phyloP scores from a whole-genome alignment of 176 grass and related monocot genomes.

The Aegilops tauschii region DNA sequence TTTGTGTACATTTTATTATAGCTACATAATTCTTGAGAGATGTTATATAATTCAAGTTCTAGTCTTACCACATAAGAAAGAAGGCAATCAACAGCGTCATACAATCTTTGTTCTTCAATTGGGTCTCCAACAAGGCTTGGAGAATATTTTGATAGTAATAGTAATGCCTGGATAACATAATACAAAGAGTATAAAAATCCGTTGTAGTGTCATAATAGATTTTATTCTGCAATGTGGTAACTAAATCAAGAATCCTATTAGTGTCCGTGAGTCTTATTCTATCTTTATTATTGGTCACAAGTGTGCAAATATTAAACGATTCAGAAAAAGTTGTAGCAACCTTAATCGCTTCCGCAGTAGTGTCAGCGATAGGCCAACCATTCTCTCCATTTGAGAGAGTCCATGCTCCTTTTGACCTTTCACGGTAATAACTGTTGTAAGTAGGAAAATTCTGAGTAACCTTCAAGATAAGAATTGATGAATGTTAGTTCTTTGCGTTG shows the following conservation, averaged over 20 bases:
- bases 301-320: background rate
- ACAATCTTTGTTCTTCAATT: constrained; percentile 12
- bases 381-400: constrained; percentile 24
- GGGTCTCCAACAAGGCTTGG: constrained; percentile 1
- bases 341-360: constrained; percentile 37
- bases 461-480: constrained; percentile 1
- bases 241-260: background rate
- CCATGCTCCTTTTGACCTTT: constrained; percentile 38
- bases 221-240: background rate
- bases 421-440: constrained; percentile 24
- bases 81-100: constrained; percentile 30
- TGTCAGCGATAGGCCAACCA: constrained; percentile 27
- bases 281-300: background rate
- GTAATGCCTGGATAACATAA: background rate
- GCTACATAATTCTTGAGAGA: background rate
- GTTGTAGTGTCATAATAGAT: background rate
- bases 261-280: background rate
- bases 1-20: background rate
- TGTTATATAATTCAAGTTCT: background rate
- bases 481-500: background rate
- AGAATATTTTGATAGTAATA: constrained; percentile 27
- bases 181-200: background rate
- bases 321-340: background rate
- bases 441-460: constrained; percentile 15
- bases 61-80: constrained; percentile 30